phyloP scores from a whole-genome alignment of 371 early-diverging fungal species.

The Fennellomyces sp. region DNA sequence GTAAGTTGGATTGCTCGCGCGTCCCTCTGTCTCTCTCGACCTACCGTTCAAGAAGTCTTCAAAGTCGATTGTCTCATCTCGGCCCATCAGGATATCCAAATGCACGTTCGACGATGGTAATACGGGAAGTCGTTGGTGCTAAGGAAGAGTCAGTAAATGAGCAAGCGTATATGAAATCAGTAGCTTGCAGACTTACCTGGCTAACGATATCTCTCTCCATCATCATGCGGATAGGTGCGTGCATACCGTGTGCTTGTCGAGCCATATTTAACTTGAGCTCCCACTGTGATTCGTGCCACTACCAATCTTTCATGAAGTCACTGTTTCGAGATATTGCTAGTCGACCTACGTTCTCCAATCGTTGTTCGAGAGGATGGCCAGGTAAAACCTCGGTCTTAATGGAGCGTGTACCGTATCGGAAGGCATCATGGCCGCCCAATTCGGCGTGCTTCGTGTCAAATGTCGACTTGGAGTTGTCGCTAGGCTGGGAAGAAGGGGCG shows the following conservation, averaged over 20 bases:
- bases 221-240: constrained; percentile 86
- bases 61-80: constrained; percentile 86
- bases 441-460: constrained; percentile 61
- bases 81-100: constrained; percentile 85
- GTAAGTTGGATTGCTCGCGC: not conserved
- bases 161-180: not conserved
- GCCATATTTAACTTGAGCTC: constrained; percentile 81
- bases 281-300: constrained; percentile 87
- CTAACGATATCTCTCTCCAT: constrained; percentile 84
- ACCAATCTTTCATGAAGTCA: constrained; percentile 2
- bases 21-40: constrained; percentile 1
- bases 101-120: constrained; percentile 78
- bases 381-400: constrained; percentile 70
- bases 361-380: constrained; percentile 82
- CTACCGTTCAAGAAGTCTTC: constrained; percentile 88
- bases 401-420: constrained; percentile 80
- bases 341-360: constrained; percentile 64
- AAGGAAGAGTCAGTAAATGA: constrained; percentile 1
- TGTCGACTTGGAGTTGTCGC: constrained; percentile 45
- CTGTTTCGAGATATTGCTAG: not conserved
- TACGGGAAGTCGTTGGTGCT: constrained; percentile 63
- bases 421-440: constrained; percentile 83
- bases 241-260: constrained; percentile 82
- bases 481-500: constrained; percentile 48
- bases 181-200: constrained; percentile 50